Percentiles rank a stretch among this genome's conserved stretches.
Conservation (phyloP, 225 moss, liverwort and hornwort species). For the Straminergon stramineum region DNA sequence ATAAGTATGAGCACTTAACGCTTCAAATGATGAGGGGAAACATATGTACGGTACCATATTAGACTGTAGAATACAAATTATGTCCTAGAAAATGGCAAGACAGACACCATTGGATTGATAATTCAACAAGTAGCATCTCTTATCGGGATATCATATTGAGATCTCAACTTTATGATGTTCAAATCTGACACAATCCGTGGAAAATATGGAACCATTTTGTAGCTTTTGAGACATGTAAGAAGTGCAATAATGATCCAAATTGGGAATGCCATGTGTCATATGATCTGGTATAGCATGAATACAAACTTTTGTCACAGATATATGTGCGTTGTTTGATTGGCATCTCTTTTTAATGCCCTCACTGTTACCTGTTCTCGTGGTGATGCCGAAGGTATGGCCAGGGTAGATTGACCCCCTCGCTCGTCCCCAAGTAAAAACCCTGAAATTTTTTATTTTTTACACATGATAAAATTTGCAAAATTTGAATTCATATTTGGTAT, state of each 20-base stretch:
- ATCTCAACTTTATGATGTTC: background rate
- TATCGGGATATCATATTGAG: background rate
- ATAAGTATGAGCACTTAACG: background rate
- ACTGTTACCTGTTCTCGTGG: background rate
- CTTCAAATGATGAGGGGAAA: background rate
- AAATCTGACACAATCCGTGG: background rate
- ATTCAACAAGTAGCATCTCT: background rate
- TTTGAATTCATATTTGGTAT: too few relatives aligned
- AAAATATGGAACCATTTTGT: background rate
- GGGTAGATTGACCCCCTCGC: too few relatives aligned
- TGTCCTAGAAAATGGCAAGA: background rate
- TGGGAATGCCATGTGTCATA: background rate
- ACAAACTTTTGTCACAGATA: too few relatives aligned
- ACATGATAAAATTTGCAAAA: too few relatives aligned
- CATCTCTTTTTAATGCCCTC: background rate
- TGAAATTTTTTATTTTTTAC: too few relatives aligned
- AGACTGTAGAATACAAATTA: background rate
- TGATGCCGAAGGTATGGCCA: background rate
- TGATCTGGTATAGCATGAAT: fast-evolving
- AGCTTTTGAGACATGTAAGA: background rate
- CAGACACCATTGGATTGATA: background rate
- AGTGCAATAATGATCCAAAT: background rate
- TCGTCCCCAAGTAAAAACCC: too few relatives aligned
- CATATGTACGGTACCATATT: background rate
- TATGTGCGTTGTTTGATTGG: background rate